phyloP scores from a whole-genome alignment of 129 eudicot species.

The Chrysanthemum makinoi region DNA sequence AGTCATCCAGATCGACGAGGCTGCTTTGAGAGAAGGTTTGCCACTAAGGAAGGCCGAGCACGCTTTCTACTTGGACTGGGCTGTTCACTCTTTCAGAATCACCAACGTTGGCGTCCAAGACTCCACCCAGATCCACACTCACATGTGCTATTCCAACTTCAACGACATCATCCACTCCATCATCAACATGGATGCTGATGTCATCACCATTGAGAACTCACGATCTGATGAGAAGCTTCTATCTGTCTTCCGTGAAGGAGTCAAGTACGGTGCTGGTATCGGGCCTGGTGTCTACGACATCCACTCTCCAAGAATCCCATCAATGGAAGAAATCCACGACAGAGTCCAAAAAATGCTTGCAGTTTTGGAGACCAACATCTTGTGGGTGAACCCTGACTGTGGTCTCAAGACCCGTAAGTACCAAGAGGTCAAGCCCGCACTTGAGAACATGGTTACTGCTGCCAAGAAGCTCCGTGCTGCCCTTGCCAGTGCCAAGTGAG shows the following conservation, averaged over 20 bases:
- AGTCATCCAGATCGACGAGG: slow-evolving; percentile 62
- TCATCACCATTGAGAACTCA: slow-evolving; percentile 97
- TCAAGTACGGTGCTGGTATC: slow-evolving; percentile 87
- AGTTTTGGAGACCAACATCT: slow-evolving; percentile 76
- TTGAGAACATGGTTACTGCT: slow-evolving; percentile 74
- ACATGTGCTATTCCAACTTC: slow-evolving; percentile 99
- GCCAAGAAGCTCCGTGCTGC: slow-evolving; percentile 78
- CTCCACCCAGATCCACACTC: slow-evolving; percentile 93
- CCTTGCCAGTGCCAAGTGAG: slow-evolving; percentile 64
- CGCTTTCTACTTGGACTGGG: slow-evolving; percentile 68
- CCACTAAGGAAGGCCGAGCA: slow-evolving; percentile 64
- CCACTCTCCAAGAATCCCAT: slow-evolving; percentile 97
- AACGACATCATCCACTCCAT: slow-evolving; percentile 96
- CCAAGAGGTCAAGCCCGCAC: slow-evolving; percentile 88
- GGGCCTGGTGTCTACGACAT: slow-evolving; percentile 98
- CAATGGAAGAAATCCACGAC: slow-evolving; percentile 84
- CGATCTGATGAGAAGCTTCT: slow-evolving; percentile 96
- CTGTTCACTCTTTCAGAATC: slow-evolving; percentile 72
- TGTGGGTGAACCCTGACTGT: slow-evolving; percentile 99
- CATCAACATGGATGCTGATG: slow-evolving; percentile 99
- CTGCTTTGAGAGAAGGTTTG: slow-evolving; percentile 74
- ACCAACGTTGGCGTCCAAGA: slow-evolving; percentile 54
- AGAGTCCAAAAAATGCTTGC: slow-evolving; percentile 92
- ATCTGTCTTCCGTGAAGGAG: slow-evolving; percentile 96
- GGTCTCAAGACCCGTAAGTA: slow-evolving; percentile 99